These are phyloP conservation scores for Aegilops sharonensis DNA, from an alignment of 176 grass and related monocot species.

Conservation along the genomic window DNA sequence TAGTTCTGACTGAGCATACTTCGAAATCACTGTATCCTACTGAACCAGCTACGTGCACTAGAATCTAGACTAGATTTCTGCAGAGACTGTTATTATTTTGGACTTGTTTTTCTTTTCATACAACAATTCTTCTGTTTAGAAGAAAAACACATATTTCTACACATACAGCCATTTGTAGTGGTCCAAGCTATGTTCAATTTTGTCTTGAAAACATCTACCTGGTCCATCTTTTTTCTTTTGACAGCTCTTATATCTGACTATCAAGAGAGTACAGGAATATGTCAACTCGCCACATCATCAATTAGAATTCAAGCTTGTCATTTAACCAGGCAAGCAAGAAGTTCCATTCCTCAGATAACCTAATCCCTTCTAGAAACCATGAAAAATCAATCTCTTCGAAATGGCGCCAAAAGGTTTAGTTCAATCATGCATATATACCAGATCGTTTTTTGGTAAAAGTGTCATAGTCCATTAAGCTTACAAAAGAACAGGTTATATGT, in stretches of 20 bases:
- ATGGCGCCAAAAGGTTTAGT: not conserved
- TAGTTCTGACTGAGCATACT: conserved; percentile 8
- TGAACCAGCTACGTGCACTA: too few species aligned
- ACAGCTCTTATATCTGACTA: not conserved
- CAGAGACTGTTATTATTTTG: not conserved
- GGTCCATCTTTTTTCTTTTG: too few species aligned
- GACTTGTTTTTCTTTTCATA: not conserved
- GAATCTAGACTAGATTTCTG: not conserved
- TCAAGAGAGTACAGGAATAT: not conserved
- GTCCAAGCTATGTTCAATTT: not conserved
- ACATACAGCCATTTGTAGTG: not conserved
- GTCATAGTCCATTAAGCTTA: not conserved
- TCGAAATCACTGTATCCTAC: not conserved
- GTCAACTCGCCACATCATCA: conserved; percentile 7
- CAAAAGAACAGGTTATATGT: not conserved
- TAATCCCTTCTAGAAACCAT: not conserved
- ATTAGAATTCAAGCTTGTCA: not conserved
- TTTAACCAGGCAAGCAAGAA: not conserved
- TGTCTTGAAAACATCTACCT: not conserved
- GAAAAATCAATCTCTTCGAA: not conserved
- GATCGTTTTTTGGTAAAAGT: too few species aligned
- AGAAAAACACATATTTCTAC: not conserved
- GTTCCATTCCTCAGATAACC: not conserved
- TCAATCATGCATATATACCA: not conserved
- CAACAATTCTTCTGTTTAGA: not conserved